Evolutionary conservation across 2,329 filamentous ascomycete species (phyloP), one percentile per base, ranked within the genome.

Genomic region (Penicillium sclerotiorum): DNA sequence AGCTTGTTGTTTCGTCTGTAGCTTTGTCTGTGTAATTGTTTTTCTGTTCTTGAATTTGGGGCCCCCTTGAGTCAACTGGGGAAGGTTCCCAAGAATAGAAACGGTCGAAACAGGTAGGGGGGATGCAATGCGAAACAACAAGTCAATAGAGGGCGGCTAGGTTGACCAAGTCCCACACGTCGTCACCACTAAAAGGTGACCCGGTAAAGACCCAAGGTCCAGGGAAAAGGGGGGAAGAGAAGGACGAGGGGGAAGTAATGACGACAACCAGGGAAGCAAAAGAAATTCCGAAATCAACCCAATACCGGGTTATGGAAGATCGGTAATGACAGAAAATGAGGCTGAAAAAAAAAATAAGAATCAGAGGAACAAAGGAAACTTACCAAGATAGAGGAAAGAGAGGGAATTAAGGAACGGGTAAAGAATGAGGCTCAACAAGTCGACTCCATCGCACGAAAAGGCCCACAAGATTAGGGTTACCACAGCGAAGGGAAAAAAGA

Each of bases 271-370:
- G 11, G 22, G 11, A 22, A 39, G 7, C 7, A 21, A 30, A 43
- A 22, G 8, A n/a, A n/a, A n/a, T n/a, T n/a, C n/a, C n/a, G n/a
- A n/a, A n/a, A n/a, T n/a, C n/a, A n/a, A n/a, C n/a, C n/a, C n/a
- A n/a, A n/a, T n/a, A n/a, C n/a, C n/a, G n/a, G n/a, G n/a, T n/a
- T n/a, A n/a, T n/a, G 13, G 17, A 21, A 44, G 20, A 32, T 17
- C 25, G n/a, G 55, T n/a, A 18, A 49, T 53, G 28, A 49, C 52
- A 71, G 52, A 60, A 56, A 50, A 61, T 54, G 50, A 61, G 58
- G 27, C 43, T 46, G 43, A 46, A 53, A 53, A 11, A 37, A 58
- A 47, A 30, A 52, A 9, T 50, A 61, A 37, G 50, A 68, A 41
- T 9, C 23, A 15, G 13, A 45, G 13, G 15, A 35, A 33, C 32